Evolutionary conservation across 257 asterid species (phyloP).

Genomic region (Gynochthodes officinalis): DNA sequence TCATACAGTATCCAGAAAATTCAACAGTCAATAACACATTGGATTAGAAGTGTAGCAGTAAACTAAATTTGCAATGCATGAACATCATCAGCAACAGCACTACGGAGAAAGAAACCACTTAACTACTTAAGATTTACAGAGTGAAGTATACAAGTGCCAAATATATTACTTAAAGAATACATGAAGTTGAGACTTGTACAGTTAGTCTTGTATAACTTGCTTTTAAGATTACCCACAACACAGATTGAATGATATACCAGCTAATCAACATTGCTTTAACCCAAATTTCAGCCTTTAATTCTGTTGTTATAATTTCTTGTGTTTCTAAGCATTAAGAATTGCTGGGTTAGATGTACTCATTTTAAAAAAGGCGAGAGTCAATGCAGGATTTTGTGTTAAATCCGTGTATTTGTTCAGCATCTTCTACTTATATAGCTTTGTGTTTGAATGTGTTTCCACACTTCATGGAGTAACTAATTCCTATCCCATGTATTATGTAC

Average conservation of each 20-base stretch:
- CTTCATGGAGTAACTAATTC: conserved; percentile 5
- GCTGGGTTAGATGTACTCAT: too few relatives aligned
- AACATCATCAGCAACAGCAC: neutral
- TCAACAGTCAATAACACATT: too few relatives aligned
- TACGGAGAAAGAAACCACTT: neutral
- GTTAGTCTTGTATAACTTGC: neutral
- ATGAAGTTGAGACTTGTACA: conserved; percentile 3
- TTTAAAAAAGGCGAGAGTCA: too few relatives aligned
- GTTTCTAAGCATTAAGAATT: too few relatives aligned
- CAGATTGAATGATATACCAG: neutral
- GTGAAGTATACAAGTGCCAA: neutral
- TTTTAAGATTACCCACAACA: neutral
- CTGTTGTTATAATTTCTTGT: too few relatives aligned
- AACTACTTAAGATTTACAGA: neutral
- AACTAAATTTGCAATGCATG: too few relatives aligned
- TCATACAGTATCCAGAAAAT: too few relatives aligned
- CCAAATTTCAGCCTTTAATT: too few relatives aligned
- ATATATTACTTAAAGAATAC: neutral
- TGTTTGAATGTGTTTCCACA: neutral
- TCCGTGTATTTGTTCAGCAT: conserved; percentile 8
- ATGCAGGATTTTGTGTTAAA: conserved; percentile 10
- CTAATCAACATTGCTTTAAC: neutral
- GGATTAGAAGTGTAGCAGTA: too few relatives aligned
- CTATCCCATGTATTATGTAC: conserved; percentile 2
- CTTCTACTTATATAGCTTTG: conserved; percentile 7